Base-by-base conservation (phyloP, 2,329 filamentous ascomycete species). In the Stagonosporopsis rhizophila region DNA sequence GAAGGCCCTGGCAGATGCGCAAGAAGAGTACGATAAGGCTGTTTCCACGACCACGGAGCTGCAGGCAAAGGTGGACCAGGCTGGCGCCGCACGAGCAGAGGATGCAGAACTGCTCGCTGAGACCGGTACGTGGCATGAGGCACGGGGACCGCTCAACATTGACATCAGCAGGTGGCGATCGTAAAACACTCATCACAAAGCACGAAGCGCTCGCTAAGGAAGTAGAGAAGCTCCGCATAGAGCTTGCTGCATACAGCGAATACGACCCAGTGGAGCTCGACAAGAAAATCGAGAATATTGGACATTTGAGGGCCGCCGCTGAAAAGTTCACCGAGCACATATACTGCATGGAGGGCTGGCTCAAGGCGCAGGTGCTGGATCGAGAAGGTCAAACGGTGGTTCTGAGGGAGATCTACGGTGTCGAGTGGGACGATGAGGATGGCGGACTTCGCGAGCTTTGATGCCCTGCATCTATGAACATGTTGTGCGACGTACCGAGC, bases 381-480 rank as follows among this genome's bases (percentile, higher is more conserved):
- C 70, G 75, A 38, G 81, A 81, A 56, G 55, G 74, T 6, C 61
- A 85, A 19, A 63, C 75, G n/a, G 62, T 59, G 3, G 68, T 84
- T 15, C 77, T 79, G 64, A 76, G 72, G 49, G 74, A 77, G 40
- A 78, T 77, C 44, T 87, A 86, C 61, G 82, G 80, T 8, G 79
- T 80, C 20, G 82, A 86, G 63, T 85, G 80, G 65, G 80, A 79
- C 50, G 72, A 81, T 52, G 83, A 87, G 52, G 82, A 81, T 35
- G 78, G 79, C 42, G 80, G 81, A 7, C 71, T 85, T 59, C 73
- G 74, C 23, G 82, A 76, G 62, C 60, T 75, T 11, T 73, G 58
- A 53, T 25, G 32, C 27, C 14, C 27, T 53, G 44, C 27, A 32
- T 39, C 2, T 8, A 32, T 48, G 14, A 4, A 38, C 19, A 38